phyloP scores from a whole-genome alignment of 192 early-diverging fungal genomes.

The Umbelopsis vinacea region DNA sequence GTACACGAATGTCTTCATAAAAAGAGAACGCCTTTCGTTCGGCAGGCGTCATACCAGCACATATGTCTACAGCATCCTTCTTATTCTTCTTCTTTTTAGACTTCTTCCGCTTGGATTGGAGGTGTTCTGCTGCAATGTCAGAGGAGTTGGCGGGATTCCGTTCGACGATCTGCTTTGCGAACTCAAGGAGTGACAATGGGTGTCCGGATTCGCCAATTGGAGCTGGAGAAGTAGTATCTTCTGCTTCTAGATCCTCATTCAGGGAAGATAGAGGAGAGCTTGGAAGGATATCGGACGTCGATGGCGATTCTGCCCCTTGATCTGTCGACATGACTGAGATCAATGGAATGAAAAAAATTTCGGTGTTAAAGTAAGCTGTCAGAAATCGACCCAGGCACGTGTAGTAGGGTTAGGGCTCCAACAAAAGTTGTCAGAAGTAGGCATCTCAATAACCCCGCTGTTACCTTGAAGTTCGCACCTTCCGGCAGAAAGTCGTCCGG shows the following conservation, averaged over 20 bases:
- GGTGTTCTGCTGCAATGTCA: not conserved
- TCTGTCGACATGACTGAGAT: not conserved
- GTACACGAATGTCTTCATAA: not conserved
- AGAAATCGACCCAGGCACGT: no score
- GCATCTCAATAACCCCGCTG: no score
- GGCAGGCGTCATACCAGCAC: not conserved
- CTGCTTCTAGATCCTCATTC: not conserved
- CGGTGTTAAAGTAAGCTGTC: no score
- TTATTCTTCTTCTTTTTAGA: slow-evolving; percentile 19
- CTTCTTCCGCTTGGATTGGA: not conserved
- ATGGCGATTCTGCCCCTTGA: not conserved
- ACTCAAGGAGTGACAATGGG: not conserved
- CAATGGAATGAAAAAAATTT: no score
- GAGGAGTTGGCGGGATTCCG: not conserved
- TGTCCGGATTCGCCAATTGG: not conserved
- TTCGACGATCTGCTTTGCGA: slow-evolving; percentile 10
- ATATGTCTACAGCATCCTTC: not conserved
- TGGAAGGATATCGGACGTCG: not conserved
- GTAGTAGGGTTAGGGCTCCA: no score
- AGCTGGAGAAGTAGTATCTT: not conserved
- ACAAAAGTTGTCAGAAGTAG: no score
- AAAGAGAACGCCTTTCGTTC: not conserved
- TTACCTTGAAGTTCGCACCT: no score
- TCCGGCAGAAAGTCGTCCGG: no score
- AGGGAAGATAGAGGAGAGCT: not conserved